phyloP scores from a whole-genome alignment of 352 stramenopile species.

The Blastocystis sp. region DNA sequence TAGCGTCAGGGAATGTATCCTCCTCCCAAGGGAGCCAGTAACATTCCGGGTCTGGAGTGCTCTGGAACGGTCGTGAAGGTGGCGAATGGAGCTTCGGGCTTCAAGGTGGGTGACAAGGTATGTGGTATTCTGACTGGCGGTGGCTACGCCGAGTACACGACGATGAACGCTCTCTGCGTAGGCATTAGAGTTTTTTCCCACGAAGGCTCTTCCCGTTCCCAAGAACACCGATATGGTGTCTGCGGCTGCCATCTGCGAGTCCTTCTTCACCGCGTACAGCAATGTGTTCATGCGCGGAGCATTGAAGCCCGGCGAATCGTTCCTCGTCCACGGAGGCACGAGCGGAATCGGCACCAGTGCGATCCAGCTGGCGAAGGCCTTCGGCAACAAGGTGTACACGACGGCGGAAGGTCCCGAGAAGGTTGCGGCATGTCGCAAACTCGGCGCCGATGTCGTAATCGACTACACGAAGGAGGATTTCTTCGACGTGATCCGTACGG shows the following conservation, averaged over 20 bases:
- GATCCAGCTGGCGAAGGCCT: slow-evolving; percentile 58
- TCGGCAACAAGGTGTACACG: slow-evolving; percentile 54
- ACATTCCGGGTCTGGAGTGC: slow-evolving; percentile 61
- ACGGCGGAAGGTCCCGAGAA: slow-evolving; percentile 35
- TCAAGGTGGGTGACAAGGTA: slow-evolving; percentile 60
- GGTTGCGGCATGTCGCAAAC: slow-evolving; percentile 45
- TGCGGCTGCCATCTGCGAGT: slow-evolving; percentile 61
- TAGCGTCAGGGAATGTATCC: slow-evolving; percentile 61
- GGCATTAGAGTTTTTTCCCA: not conserved
- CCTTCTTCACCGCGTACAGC: slow-evolving; percentile 62
- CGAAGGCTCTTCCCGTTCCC: slow-evolving; percentile 54
- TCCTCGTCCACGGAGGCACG: slow-evolving; percentile 61
- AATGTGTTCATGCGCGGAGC: slow-evolving; percentile 61
- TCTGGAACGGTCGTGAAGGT: slow-evolving; percentile 59
- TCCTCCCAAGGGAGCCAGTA: slow-evolving; percentile 57
- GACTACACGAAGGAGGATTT: slow-evolving; percentile 60
- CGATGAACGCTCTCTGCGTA: slow-evolving; percentile 36
- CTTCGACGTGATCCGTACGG: slow-evolving; percentile 43
- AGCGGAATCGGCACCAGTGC: slow-evolving; percentile 61
- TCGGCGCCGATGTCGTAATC: slow-evolving; percentile 58
- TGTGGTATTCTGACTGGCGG: slow-evolving; percentile 60
- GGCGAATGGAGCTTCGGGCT: not conserved
- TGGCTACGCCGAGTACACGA: slow-evolving; percentile 60
- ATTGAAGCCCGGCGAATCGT: slow-evolving; percentile 56
- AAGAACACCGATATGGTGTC: slow-evolving; percentile 57